Evolutionary conservation across 202 grass and related monocot genomes (phyloP).

Genomic region (Bolboschoenoplectus hybrid): DNA sequence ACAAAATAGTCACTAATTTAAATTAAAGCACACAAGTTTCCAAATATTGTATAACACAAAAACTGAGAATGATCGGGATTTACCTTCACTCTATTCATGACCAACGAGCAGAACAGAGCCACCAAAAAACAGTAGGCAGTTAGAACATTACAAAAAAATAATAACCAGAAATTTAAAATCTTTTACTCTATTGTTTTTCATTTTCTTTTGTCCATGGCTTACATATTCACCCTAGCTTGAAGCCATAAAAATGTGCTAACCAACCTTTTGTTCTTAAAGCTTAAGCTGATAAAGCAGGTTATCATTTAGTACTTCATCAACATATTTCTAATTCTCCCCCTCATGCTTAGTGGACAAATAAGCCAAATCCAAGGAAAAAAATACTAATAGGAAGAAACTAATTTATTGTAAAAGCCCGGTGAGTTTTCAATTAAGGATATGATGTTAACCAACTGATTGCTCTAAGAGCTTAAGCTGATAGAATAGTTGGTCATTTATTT

Average conservation of each 20-base stretch:
- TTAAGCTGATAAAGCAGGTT: slow-evolving; percentile 8
- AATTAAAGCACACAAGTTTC: slow-evolving; percentile 16
- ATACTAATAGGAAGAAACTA: neutral
- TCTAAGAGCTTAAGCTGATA: neutral
- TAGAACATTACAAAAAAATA: slow-evolving; percentile 43
- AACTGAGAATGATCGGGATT: slow-evolving; percentile 31
- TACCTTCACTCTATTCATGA: slow-evolving; percentile 90
- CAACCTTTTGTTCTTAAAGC: neutral
- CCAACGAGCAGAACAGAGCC: slow-evolving; percentile 26
- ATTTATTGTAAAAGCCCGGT: neutral
- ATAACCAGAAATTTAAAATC: slow-evolving; percentile 31
- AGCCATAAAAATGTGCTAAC: neutral
- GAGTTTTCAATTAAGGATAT: neutral
- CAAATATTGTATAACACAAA: slow-evolving; percentile 29
- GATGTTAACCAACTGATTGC: neutral
- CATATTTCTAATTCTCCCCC: neutral
- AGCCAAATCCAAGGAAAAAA: neutral
- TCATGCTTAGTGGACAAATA: neutral
- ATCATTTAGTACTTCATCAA: neutral
- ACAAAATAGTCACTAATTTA: slow-evolving; percentile 25
- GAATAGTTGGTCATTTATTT: neutral
- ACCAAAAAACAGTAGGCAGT: slow-evolving; percentile 38
- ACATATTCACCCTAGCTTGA: neutral
- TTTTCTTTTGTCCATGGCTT: neutral
- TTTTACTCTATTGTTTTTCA: neutral